Conservation (phyloP, 441 rosid genomes). For the Croton setiger region DNA sequence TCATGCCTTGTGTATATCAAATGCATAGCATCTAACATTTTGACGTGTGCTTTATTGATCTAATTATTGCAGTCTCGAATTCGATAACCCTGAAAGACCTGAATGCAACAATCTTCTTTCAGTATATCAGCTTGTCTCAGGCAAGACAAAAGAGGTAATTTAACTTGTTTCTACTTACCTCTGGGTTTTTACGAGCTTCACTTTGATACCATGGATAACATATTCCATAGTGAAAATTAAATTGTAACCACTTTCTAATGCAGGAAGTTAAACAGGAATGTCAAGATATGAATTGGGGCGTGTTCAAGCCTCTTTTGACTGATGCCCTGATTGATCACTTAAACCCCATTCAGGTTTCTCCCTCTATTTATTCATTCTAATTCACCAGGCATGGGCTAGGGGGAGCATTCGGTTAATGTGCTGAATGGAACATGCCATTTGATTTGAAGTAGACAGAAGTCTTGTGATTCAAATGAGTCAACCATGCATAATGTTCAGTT, state of each 20-base stretch:
- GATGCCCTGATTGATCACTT: slow-evolving; percentile 82
- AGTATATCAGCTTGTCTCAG: slow-evolving; percentile 78
- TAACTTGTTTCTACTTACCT: slow-evolving; percentile 10
- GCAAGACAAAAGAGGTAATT: slow-evolving; percentile 81
- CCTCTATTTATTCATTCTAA: neutral
- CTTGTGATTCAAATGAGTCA: neutral
- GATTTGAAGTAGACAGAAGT: neutral
- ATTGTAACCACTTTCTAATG: slow-evolving; percentile 1
- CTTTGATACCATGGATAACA: neutral
- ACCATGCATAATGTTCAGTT: too few relatives aligned
- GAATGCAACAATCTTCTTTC: slow-evolving; percentile 96
- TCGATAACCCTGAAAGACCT: slow-evolving; percentile 87
- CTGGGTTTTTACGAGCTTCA: slow-evolving; percentile 4
- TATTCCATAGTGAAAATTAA: slow-evolving; percentile 10
- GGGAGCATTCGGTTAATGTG: neutral
- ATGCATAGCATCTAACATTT: slow-evolving; percentile 6
- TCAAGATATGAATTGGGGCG: slow-evolving; percentile 80
- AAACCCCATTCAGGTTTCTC: slow-evolving; percentile 78
- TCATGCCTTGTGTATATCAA: neutral
- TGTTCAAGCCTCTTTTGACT: slow-evolving; percentile 61
- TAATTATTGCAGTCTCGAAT: slow-evolving; percentile 33
- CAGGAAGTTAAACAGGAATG: slow-evolving; percentile 85
- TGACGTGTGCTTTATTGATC: slow-evolving; percentile 3
- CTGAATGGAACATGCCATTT: neutral
- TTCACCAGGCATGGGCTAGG: neutral